phyloP scores from a whole-genome alignment of 2,329 filamentous ascomycete genomes.

The Cytospora chrysosperma region DNA sequence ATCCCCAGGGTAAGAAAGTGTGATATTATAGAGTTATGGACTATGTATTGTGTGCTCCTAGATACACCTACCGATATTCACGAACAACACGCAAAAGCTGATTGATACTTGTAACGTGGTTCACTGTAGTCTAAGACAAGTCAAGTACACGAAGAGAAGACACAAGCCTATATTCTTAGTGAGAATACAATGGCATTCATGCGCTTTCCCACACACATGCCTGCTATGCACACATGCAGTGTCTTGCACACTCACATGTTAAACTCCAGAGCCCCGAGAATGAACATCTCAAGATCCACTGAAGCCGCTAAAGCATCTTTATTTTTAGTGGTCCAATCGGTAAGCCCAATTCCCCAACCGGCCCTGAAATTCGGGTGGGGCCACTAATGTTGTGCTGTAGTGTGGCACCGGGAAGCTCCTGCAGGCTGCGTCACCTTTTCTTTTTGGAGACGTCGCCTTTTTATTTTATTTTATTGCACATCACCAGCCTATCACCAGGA shows the following conservation, averaged over 20 bases:
- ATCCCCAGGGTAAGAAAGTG: too few species aligned
- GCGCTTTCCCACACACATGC: not conserved
- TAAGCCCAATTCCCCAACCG: slow-evolving; percentile 6
- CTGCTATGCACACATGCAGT: not conserved
- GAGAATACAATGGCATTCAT: not conserved
- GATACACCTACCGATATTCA: too few species aligned
- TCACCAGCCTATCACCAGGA: not conserved
- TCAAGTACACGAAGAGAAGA: too few species aligned
- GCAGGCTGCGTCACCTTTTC: slow-evolving; percentile 11
- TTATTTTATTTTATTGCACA: not conserved
- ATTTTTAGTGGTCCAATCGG: slow-evolving; percentile 17
- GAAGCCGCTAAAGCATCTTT: slow-evolving; percentile 16
- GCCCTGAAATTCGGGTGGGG: not conserved
- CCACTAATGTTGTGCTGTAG: not conserved
- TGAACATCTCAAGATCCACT: slow-evolving; percentile 14
- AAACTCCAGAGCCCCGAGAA: not conserved
- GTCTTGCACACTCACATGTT: slow-evolving; percentile 9
- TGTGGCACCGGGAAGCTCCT: slow-evolving; percentile 5
- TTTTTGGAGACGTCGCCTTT: slow-evolving; percentile 20
- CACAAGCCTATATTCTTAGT: too few species aligned
- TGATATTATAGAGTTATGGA: too few species aligned
- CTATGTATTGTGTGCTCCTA: too few species aligned
- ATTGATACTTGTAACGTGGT: too few species aligned
- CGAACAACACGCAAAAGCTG: too few species aligned
- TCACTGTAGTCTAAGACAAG: too few species aligned